Evolutionary conservation across 2,329 filamentous ascomycete species (phyloP).

Genomic region (Drechmeria coniospora): DNA sequence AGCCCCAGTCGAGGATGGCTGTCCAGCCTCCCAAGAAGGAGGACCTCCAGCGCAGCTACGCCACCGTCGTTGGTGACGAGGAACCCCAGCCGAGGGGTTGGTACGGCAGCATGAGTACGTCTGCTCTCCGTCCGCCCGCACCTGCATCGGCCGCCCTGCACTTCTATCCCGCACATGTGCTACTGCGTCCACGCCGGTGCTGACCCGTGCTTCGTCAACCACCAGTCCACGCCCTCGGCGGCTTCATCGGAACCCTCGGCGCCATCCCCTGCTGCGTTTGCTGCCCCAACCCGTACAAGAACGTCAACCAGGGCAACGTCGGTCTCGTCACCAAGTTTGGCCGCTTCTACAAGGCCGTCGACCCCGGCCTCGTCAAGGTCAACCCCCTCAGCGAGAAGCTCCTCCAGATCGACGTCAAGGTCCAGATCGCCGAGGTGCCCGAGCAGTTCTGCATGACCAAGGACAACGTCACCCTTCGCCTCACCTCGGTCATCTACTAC

Average conservation of each 20-base stretch:
- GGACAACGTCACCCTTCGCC: conserved; percentile 87
- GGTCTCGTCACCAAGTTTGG: conserved; percentile 94
- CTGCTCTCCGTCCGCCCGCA: background rate
- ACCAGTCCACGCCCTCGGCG: conserved; percentile 57
- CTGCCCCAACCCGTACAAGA: conserved; percentile 94
- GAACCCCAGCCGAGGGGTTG: conserved; percentile 63
- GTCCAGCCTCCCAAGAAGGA: conserved; percentile 70
- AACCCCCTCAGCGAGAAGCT: conserved; percentile 87
- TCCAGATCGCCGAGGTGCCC: conserved; percentile 94
- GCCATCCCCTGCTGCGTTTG: conserved; percentile 82
- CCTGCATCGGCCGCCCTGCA: too few species aligned
- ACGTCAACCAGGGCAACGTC: conserved; percentile 82
- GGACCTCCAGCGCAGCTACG: conserved; percentile 75
- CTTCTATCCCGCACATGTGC: too few species aligned
- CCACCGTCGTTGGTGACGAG: conserved; percentile 48
- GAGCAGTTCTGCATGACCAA: conserved; percentile 99
- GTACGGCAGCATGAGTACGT: conserved; percentile 77
- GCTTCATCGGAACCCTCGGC: conserved; percentile 60
- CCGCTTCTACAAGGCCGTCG: conserved; percentile 84
- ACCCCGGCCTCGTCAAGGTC: conserved; percentile 92
- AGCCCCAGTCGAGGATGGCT: conserved; percentile 39
- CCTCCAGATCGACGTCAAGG: conserved; percentile 94
- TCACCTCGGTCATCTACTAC: conserved; percentile 98
- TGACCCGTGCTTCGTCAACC: conserved; percentile 1
- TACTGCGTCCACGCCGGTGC: too few species aligned